Evolutionary conservation across 768 basidiomycete species (phyloP).

Genomic region (Tricholoma terreum): DNA sequence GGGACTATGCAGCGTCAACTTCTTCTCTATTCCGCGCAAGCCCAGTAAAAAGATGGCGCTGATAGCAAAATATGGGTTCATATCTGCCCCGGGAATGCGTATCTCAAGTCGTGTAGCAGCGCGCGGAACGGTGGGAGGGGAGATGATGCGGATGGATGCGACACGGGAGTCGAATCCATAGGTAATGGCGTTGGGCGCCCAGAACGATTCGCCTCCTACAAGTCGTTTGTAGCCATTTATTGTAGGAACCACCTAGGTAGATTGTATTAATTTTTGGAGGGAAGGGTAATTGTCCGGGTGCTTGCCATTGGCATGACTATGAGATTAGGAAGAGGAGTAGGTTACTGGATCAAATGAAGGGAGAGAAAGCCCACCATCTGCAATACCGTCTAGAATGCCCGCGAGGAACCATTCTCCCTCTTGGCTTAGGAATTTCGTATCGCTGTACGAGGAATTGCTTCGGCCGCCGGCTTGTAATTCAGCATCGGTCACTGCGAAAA

Average conservation of each 20-base stretch:
- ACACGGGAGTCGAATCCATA: constrained; percentile 96
- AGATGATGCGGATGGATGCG: constrained; percentile 88
- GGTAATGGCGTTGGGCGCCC: constrained; percentile 90
- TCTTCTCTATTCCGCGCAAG: constrained; percentile 81
- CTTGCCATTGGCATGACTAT: constrained; percentile 80
- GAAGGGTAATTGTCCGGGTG: background rate
- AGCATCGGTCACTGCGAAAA: constrained; percentile 70
- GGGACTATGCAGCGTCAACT: constrained; percentile 60
- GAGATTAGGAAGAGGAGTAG: background rate
- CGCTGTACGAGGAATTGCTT: constrained; percentile 66
- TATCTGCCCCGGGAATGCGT: constrained; percentile 94
- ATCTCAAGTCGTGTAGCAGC: constrained; percentile 89
- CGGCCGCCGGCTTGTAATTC: constrained; percentile 71
- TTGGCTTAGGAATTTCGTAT: constrained; percentile 81
- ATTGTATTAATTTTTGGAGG: background rate
- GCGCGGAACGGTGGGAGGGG: constrained; percentile 82
- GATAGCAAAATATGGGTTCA: constrained; percentile 90
- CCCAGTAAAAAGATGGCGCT: constrained; percentile 88
- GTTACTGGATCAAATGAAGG: background rate
- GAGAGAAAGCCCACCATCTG: constrained; percentile 63
- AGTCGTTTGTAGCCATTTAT: constrained; percentile 98
- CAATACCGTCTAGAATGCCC: constrained; percentile 83
- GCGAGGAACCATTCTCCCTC: constrained; percentile 93
- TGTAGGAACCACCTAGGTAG: constrained; percentile 70
- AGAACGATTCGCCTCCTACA: constrained; percentile 89